Evolutionary conservation across 768 basidiomycete species (phyloP).

Genomic region (button mushroom (Agaricus bisporus)): DNA sequence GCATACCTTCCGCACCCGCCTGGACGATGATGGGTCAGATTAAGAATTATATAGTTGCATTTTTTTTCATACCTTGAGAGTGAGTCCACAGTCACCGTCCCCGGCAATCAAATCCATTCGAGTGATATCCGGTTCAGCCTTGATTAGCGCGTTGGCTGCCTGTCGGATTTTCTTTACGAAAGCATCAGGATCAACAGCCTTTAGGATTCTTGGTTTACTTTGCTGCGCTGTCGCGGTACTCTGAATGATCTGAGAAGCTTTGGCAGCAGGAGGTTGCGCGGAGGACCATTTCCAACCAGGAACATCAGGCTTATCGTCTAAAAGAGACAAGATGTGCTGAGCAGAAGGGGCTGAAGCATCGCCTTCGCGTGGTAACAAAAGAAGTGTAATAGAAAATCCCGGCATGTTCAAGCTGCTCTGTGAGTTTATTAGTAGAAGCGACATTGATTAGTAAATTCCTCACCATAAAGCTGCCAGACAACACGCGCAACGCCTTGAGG

Average conservation of each 20-base stretch:
- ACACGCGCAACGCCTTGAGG: constrained; percentile 52
- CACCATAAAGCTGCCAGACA: constrained; percentile 87
- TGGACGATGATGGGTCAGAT: constrained; percentile 11
- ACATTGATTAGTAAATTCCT: constrained; percentile 7
- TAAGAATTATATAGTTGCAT: not conserved
- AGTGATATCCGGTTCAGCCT: constrained; percentile 86
- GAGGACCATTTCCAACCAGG: constrained; percentile 88
- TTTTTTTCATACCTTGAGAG: constrained; percentile 34
- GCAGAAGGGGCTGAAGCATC: constrained; percentile 31
- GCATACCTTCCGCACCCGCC: constrained; percentile 67
- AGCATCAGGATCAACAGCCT: constrained; percentile 32
- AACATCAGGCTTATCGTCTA: constrained; percentile 61
- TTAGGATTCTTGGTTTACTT: constrained; percentile 14
- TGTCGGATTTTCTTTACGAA: constrained; percentile 52
- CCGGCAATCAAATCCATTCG: constrained; percentile 87
- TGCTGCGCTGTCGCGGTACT: constrained; percentile 7
- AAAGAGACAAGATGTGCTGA: constrained; percentile 50
- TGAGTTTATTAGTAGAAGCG: not conserved
- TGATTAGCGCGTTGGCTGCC: constrained; percentile 62
- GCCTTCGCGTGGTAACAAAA: constrained; percentile 56
- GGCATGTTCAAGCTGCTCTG: constrained; percentile 92
- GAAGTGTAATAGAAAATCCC: constrained; percentile 80
- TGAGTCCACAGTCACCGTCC: constrained; percentile 68
- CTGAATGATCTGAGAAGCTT: constrained; percentile 10
- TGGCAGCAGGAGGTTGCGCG: constrained; percentile 27